Evolutionary conservation across 2,329 filamentous ascomycete genomes (phyloP), one percentile per base, ranked within the genome.

Genomic region (Furcasterigmium furcatum): DNA sequence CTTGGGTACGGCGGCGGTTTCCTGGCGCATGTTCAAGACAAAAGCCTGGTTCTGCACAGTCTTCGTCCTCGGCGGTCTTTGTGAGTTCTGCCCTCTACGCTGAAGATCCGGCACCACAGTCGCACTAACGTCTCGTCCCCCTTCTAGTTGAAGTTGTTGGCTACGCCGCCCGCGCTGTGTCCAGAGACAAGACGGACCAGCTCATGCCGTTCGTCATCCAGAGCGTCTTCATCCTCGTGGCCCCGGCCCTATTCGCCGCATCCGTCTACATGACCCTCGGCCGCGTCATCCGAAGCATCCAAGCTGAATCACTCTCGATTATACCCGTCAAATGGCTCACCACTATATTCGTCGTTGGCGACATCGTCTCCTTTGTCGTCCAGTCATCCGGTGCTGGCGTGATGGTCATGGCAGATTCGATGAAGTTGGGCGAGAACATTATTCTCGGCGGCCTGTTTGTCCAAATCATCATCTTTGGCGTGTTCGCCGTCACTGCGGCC

Each of bases 381-480:
- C 60, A 62, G 44, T 35, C 22, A 22, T 21, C 34, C 9, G 52
- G 58, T 32, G 55, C 49, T 38, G 59, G 59, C 52, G 43, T 38
- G 29, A 19, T 38, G 36, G 19, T 32, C 19, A 24, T n/a, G 12
- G 49, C 39, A 14, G 52, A 54, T 12, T 36, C 45, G 18, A 56
- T 47, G 40, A 53, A 67, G 18, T 53, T 55, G 6, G 74, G 72
- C 16, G 62, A 75, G 48, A 65, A 71, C 16, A 61, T 81, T 35
- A 72, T 82, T 7, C 58, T 82, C 12, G 71, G 56, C 3, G 79
- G 79, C 3, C 59, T 84, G 3, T 58, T 72, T n/a, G 60, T 82
- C 9, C 79, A 83, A 54, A 67, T 83, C n/a, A 30, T 77, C 14
- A 71, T 77, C 47, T 80, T 83, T 45, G 64, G 66, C 3, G 64